Evolutionary conservation across 257 asterid genomes (phyloP).

Genomic region (Parsonsia alboflavescens): DNA sequence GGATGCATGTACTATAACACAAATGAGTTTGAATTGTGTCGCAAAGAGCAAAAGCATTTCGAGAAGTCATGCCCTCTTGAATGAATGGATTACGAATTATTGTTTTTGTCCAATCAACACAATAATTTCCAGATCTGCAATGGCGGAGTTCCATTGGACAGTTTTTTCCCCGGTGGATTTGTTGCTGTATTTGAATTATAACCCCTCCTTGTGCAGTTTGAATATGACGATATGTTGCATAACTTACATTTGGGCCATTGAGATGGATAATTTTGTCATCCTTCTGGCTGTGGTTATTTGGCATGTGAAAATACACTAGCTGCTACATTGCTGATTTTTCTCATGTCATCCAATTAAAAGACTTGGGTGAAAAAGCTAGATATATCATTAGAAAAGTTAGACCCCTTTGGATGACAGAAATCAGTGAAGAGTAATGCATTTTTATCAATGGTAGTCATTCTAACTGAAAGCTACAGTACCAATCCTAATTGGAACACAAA

Average conservation of each 20-base stretch:
- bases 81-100: background rate
- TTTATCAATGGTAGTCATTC: too few relatives aligned
- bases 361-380: too few relatives aligned
- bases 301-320: background rate
- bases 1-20: conserved; percentile 96
- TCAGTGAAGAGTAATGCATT: too few relatives aligned
- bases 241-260: background rate
- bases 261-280: background rate
- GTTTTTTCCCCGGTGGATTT: background rate
- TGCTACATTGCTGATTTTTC: background rate
- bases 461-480: background rate
- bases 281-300: too few relatives aligned
- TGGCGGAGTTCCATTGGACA: background rate
- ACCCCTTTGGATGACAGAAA: too few relatives aligned
- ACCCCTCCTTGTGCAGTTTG: background rate
- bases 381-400: too few relatives aligned
- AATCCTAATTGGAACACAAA: background rate
- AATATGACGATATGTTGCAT: background rate
- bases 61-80: conserved; percentile 74
- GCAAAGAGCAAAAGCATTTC: conserved; percentile 81
- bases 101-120: background rate
- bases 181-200: background rate
- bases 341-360: too few relatives aligned
- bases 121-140: conserved; percentile 17
- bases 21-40: conserved; percentile 85